phyloP scores from a whole-genome alignment of 441 rosid species.

The Francoa sonchifolia region DNA sequence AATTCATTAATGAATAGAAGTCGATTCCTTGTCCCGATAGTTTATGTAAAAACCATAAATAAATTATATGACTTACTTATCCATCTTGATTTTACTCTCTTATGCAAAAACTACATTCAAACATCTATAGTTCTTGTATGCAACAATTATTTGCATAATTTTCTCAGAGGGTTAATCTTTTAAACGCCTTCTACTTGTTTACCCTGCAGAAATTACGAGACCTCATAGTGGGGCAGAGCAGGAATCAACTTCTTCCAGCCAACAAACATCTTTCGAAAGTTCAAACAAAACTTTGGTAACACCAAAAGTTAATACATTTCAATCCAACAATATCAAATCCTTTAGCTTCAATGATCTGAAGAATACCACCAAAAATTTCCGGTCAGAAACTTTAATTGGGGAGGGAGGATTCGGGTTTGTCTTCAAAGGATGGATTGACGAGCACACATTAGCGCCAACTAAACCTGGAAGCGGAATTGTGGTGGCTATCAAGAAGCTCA shows the following conservation, averaged over 20 bases:
- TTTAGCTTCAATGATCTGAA: conserved; percentile 42
- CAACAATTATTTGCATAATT: not conserved
- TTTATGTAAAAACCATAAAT: too few species aligned
- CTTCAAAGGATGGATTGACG: conserved; percentile 52
- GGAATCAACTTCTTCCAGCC: conserved; percentile 9
- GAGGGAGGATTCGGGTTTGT: conserved; percentile 58
- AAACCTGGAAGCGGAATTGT: conserved; percentile 41
- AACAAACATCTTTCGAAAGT: conserved; percentile 13
- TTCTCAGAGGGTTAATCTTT: not conserved
- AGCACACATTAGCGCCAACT: conserved; percentile 31
- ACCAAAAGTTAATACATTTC: conserved; percentile 18
- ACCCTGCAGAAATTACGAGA: conserved; percentile 22
- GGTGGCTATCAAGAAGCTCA: conserved; percentile 53
- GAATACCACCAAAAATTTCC: conserved; percentile 43
- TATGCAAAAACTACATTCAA: too few species aligned
- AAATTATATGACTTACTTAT: too few species aligned
- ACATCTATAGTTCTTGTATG: too few species aligned
- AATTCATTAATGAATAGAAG: too few species aligned
- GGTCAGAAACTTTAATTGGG: conserved; percentile 36
- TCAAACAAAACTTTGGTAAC: conserved; percentile 12
- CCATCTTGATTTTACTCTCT: too few species aligned
- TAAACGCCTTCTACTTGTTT: not conserved
- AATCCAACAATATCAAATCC: conserved; percentile 28
- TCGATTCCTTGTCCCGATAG: too few species aligned
- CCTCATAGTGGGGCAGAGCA: conserved; percentile 8